Evolutionary conservation across 2,329 filamentous ascomycete species (phyloP), one percentile per base, ranked within the genome.

Genomic region (Nothopassalora personata): DNA sequence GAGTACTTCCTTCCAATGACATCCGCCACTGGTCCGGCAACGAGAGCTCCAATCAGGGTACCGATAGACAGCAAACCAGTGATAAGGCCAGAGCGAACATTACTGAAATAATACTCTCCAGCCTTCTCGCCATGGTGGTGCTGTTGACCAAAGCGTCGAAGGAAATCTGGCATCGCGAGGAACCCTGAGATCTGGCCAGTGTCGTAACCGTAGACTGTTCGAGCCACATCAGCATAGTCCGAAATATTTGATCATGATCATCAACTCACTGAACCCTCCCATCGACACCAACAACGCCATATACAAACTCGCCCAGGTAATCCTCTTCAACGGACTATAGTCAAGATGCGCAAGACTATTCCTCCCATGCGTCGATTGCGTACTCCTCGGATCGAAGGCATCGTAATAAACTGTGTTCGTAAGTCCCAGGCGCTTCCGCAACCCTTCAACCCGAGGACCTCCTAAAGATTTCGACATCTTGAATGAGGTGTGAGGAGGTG

Each of bases 161-260:
- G 73, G 62, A 80, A 87, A 69, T 87, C 80, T 4, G 72, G 56
- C 83, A 86, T 86, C 54, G 77, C 72, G 64, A 86, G 81, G 72
- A 85, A 86, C 53, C 85, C 84, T 2, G 78, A 83, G 39, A 84
- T 82, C 64, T 86, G 82, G 72, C 83, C 83, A 68, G 80, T 82
- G 61, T 81, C 79, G 39, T 61, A 64, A 28, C 54, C 57, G 23
- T 58, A 61, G 45, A 60, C 54, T 59, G n/a, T 34, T 4, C 9
- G 1, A 8, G 13, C 18, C 8, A 5, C 2, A 53, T 61, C 52
- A 53, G 52, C 76, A 7, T 13, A n/a, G 15, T 18, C n/a, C 5
- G 5, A 65, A 49, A 66, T 68, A 27, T 69, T 68, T 46, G 70
- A 70, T 28, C 27, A 6, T 50, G 18, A 9, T n/a, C 3, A 43